Conservation (phyloP, 1,284 basidiomycete species). For the Puccinia horiana region DNA sequence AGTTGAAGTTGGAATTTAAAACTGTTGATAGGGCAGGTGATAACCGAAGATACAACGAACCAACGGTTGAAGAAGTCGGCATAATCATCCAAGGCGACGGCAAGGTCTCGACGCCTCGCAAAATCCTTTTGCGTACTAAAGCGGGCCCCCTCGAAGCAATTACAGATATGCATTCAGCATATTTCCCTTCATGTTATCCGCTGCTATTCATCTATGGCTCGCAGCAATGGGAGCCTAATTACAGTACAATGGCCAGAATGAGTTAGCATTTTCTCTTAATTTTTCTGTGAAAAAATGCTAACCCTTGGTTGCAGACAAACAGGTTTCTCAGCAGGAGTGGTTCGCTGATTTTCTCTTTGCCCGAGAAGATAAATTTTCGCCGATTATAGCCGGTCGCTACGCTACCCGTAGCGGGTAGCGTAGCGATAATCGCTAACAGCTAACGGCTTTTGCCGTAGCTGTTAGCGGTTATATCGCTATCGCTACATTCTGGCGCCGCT, state of each 20-base stretch:
- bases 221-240: slow-evolving; percentile 13
- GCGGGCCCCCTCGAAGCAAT: background rate
- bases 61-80: background rate
- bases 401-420: too few species aligned
- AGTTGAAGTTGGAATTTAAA: too few species aligned
- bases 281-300: background rate
- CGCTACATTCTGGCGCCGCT: too few species aligned
- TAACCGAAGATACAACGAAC: background rate
- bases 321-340: too few species aligned
- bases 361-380: too few species aligned
- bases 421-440: too few species aligned
- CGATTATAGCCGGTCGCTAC: too few species aligned
- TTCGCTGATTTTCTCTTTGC: too few species aligned
- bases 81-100: background rate
- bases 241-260: background rate
- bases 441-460: too few species aligned
- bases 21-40: background rate
- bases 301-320: background rate
- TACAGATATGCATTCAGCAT: background rate
- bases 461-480: too few species aligned
- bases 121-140: background rate
- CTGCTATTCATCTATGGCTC: background rate
- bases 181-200: slow-evolving; percentile 5
- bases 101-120: background rate
- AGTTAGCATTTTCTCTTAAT: background rate